Conservation (phyloP, 2,329 filamentous ascomycete genomes). For the Tolypocladium amazonense region DNA sequence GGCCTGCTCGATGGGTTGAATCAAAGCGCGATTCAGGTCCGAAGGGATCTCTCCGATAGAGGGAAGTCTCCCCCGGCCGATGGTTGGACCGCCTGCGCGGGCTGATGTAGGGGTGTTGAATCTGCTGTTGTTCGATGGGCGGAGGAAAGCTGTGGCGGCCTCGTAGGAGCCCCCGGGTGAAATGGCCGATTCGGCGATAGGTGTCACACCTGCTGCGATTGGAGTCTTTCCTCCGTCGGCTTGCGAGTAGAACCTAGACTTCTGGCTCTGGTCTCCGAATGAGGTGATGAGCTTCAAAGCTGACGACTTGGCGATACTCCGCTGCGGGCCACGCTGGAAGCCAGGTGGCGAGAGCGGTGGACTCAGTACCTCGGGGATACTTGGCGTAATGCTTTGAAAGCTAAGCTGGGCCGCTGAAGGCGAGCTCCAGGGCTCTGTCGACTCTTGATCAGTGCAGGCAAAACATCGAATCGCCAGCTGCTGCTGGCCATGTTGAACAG, state of each 20-base stretch:
- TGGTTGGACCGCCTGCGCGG: conserved; percentile 45
- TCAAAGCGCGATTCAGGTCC: conserved; percentile 18
- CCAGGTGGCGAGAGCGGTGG: conserved; percentile 66
- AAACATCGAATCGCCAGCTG: conserved; percentile 89
- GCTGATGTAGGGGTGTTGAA: conserved; percentile 62
- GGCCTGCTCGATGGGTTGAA: conserved; percentile 15
- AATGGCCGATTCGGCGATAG: conserved; percentile 67
- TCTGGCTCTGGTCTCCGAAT: conserved; percentile 56
- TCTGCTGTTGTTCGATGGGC: conserved; percentile 56
- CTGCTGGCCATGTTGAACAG: conserved; percentile 76
- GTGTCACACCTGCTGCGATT: conserved; percentile 73
- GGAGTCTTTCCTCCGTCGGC: conserved; percentile 57
- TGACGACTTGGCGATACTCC: conserved; percentile 65
- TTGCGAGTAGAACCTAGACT: conserved; percentile 52
- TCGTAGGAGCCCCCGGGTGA: conserved; percentile 51
- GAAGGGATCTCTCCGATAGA: conserved; percentile 57
- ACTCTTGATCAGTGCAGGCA: conserved; percentile 79
- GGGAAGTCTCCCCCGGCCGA: conserved; percentile 55
- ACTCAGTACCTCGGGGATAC: conserved; percentile 53
- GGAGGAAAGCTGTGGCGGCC: conserved; percentile 55
- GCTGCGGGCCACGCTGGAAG: conserved; percentile 45
- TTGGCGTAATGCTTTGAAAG: conserved; percentile 42
- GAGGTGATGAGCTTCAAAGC: conserved; percentile 86
- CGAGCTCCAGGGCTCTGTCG: conserved; percentile 78
- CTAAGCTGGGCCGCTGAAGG: conserved; percentile 59